Evolutionary conservation across 2,329 filamentous ascomycete genomes (phyloP).

Genomic region (Fusarium tanahbumbuense): DNA sequence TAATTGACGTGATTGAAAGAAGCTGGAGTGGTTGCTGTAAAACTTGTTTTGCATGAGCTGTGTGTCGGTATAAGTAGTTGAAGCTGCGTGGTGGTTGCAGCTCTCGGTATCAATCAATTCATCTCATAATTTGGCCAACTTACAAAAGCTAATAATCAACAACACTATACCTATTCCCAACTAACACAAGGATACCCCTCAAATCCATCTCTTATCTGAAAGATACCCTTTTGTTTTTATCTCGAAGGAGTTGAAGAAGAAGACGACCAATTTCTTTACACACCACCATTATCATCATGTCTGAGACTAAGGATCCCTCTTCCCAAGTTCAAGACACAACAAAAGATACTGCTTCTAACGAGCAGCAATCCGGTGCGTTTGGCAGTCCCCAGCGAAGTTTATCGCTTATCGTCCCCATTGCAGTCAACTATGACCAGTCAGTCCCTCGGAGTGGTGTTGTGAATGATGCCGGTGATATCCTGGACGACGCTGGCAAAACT

Average conservation of each 20-base stretch:
- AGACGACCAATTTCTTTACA: not conserved
- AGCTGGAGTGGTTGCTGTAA: conserved; percentile 22
- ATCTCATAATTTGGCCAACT: conserved; percentile 32
- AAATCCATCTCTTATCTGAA: conserved; percentile 28
- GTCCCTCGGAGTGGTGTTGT: conserved; percentile 56
- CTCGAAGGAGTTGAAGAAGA: conserved; percentile 27
- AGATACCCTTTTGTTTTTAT: conserved; percentile 29
- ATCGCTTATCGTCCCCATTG: conserved; percentile 44
- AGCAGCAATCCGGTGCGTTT: conserved; percentile 49
- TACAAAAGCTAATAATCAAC: conserved; percentile 24
- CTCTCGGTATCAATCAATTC: conserved; percentile 33
- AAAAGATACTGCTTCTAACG: conserved; percentile 41
- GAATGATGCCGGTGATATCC: conserved; percentile 58
- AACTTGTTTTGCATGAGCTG: conserved; percentile 43
- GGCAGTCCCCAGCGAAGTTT: conserved; percentile 38
- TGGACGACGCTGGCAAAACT: conserved; percentile 58
- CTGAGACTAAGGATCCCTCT: conserved; percentile 40
- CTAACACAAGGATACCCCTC: conserved; percentile 35
- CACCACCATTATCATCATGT: conserved; percentile 7
- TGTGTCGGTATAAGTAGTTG: conserved; percentile 37
- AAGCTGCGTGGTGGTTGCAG: conserved; percentile 37
- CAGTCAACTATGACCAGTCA: conserved; percentile 46
- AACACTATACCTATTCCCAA: conserved; percentile 26
- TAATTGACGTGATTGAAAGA: conserved; percentile 38
- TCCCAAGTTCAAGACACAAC: conserved; percentile 50